Conservation (phyloP, 805 yeast species). For the Lipomyces japonicus region DNA sequence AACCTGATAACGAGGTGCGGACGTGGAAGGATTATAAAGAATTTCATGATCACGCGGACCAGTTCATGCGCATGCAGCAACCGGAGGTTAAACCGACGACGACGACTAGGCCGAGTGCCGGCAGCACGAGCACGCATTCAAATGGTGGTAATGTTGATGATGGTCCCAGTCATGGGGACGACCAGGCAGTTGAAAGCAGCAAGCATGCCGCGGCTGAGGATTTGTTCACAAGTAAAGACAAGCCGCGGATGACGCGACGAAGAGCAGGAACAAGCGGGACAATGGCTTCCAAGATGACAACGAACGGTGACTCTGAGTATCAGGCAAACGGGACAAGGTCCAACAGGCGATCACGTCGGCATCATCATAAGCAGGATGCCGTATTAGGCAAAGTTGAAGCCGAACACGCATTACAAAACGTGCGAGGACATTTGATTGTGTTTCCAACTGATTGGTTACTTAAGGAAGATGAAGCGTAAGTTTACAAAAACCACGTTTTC, state of each 20-base stretch:
- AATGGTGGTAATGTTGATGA: neutral
- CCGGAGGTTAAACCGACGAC: neutral
- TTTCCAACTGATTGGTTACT: constrained; percentile 91
- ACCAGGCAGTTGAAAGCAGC: neutral
- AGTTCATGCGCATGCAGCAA: constrained; percentile 32
- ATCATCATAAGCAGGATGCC: constrained; percentile 38
- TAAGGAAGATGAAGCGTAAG: constrained; percentile 63
- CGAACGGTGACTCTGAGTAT: neutral
- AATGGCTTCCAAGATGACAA: neutral
- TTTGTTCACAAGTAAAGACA: neutral
- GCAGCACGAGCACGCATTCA: neutral
- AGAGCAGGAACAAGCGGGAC: too few species aligned
- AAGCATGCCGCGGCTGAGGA: neutral
- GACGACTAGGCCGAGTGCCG: neutral
- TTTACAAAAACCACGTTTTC: neutral
- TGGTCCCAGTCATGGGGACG: neutral
- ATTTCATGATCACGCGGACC: constrained; percentile 33
- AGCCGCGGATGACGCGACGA: neutral
- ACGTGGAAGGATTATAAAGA: constrained; percentile 84
- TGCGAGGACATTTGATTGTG: constrained; percentile 84
- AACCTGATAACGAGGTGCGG: constrained; percentile 88
- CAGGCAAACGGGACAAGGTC: too few species aligned
- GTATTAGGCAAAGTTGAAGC: constrained; percentile 74
- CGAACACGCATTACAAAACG: constrained; percentile 60
- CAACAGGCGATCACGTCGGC: constrained; percentile 2